Evolutionary conservation across 148 eudicot species (phyloP), one percentile per base, ranked within the genome.

Genomic region (Rheum nobile): DNA sequence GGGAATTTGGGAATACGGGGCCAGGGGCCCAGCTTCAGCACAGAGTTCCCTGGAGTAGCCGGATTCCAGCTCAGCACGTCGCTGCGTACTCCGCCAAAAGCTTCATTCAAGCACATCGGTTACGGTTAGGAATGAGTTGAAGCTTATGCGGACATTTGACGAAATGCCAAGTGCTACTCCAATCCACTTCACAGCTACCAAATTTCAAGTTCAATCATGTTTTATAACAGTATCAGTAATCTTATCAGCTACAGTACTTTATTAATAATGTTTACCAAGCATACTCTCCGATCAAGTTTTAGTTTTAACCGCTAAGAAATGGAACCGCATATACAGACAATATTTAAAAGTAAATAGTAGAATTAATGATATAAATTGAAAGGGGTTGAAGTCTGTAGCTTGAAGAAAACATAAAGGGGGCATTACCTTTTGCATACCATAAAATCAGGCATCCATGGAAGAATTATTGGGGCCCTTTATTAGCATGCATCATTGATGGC

Each of bases 1-100:
- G 94, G 19, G 98, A 93, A 76, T 90, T 81, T 22, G 80, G 78
- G 72, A 93, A 86, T 79, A 67, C 71, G 16, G 98, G 98, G 19
- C 31, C 77, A 0, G 98, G 98, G 4, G 81, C 90, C 8, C 67
- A 74, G 72, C 9, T 77, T 46, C 12, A 83, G 0, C 76, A 76
- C 16, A 80, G 98, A 43, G 98, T 90, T 39, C 37, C 77, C 1
- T 93, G 98, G 98, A 93, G 98, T 72, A 89, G 89, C 78, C 79
- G 22, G 71, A 83, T 93, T 63, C 91, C 98, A 0, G 71, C 79
- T 17, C 86, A 77, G 4, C 98, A 85, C 76, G 79, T 88, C 10
- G n/a, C 21, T 65, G 29, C 82, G 8, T 90, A 92, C 77, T 88
- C 96, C 8, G 85, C 88, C 26, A 74, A 78, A 47, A 92, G 82